phyloP scores from a whole-genome alignment of 2,329 filamentous ascomycete genomes.

The Venturiaceae sp. region DNA sequence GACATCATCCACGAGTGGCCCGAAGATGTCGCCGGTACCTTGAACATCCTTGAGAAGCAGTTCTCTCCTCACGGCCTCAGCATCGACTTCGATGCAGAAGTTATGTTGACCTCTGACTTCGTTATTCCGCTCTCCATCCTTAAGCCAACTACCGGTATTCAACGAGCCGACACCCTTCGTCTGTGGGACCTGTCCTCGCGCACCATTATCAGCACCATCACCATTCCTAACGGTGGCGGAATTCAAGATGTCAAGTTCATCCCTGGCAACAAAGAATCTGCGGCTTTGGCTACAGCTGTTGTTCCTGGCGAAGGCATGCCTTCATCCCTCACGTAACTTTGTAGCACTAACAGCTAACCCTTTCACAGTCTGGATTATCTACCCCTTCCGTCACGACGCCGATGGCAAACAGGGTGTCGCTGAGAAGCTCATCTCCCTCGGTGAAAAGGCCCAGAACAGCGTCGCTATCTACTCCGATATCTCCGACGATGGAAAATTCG shows the following conservation, averaged over 20 bases:
- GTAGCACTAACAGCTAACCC: neutral
- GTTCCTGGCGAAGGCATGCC: conserved; percentile 36
- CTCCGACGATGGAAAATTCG: conserved; percentile 45
- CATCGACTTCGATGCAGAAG: conserved; percentile 46
- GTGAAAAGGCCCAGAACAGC: conserved; percentile 44
- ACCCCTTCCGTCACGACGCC: conserved; percentile 46
- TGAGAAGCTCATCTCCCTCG: conserved; percentile 49
- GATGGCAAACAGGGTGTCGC: conserved; percentile 48
- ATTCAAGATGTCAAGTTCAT: conserved; percentile 60
- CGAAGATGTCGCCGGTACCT: conserved; percentile 41
- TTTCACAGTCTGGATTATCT: conserved; percentile 52
- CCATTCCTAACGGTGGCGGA: conserved; percentile 48
- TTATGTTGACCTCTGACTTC: conserved; percentile 54
- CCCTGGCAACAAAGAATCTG: conserved; percentile 47
- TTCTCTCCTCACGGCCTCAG: conserved; percentile 52
- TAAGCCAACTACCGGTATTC: conserved; percentile 47
- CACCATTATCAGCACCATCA: conserved; percentile 51
- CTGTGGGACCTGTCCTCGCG: conserved; percentile 46
- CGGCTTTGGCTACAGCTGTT: conserved; percentile 51
- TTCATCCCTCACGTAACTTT: neutral
- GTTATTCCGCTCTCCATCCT: conserved; percentile 52
- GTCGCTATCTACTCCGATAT: conserved; percentile 54
- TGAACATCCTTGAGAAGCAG: conserved; percentile 50
- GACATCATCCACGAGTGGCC: conserved; percentile 56
- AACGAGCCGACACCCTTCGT: conserved; percentile 46